phyloP scores from a whole-genome alignment of 2,329 filamentous ascomycete species.

The Exophiala alcalophila region DNA sequence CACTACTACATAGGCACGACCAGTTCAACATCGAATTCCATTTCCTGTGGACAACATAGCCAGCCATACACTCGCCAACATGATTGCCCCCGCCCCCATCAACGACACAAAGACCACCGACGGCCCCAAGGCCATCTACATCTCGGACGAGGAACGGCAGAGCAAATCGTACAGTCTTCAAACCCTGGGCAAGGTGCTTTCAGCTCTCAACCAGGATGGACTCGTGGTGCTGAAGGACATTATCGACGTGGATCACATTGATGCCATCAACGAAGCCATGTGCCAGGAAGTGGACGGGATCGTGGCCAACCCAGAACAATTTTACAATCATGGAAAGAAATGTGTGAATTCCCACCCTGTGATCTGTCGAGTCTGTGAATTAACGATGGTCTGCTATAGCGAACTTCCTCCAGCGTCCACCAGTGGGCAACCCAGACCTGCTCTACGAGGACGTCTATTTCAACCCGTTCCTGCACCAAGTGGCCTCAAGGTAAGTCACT shows the following conservation, averaged over 20 bases:
- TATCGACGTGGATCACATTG: conserved; percentile 37
- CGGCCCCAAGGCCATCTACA: conserved; percentile 26
- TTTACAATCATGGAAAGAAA: conserved; percentile 39
- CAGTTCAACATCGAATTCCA: no score
- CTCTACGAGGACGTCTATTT: conserved; percentile 43
- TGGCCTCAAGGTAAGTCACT: conserved; percentile 38
- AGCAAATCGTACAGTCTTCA: conserved; percentile 29
- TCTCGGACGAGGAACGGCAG: conserved; percentile 31
- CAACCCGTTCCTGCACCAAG: conserved; percentile 42
- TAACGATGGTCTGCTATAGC: conserved; percentile 26
- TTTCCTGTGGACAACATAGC: no score
- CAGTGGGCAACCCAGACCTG: conserved; percentile 34
- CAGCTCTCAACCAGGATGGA: conserved; percentile 39
- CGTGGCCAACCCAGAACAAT: no score
- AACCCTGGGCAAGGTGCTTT: conserved; percentile 37
- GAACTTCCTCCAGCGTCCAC: conserved; percentile 42
- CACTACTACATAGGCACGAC: no score
- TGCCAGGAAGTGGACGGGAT: conserved; percentile 35
- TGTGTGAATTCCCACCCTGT: conserved; percentile 26
- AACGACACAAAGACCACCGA: conserved; percentile 16
- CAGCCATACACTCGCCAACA: not conserved
- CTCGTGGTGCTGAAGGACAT: conserved; percentile 40
- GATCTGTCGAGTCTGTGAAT: not conserved
- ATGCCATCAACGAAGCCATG: conserved; percentile 38
- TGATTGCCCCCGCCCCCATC: conserved; percentile 6